Base-by-base conservation (phyloP, 2,329 filamentous ascomycete species). In the Trichothecium sympodiale region DNA sequence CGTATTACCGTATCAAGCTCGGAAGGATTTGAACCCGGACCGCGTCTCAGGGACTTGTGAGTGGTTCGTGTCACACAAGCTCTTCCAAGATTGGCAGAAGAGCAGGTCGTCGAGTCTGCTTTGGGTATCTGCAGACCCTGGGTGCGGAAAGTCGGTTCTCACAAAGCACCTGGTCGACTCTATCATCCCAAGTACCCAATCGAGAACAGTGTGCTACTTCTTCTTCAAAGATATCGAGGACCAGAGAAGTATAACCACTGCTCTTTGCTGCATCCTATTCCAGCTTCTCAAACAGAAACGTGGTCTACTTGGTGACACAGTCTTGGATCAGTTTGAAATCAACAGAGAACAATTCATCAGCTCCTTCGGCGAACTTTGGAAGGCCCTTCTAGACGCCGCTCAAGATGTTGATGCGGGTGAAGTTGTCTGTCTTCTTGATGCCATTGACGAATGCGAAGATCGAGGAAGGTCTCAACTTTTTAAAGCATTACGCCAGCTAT, bases 71-170 rank as follows among this genome's bases (percentile, higher is more conserved):
- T 29, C 46, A n/a, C 48, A 54, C 31, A 3, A 41, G 7, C 29
- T 44, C 26, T 60, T 51, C 37, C 35, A 27, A 2, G 20, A 38
- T 8, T 60, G 53, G 56, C 39, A 10, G 25, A 15, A 46, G 4
- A 51, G 36, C 25, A 3, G 7, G 1, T 7, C 20, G 4, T 41
- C 50, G 27, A 43, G 48, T 37, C 45, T 61, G 15, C 52, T 63
- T 16, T 61, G 51, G 50, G 52, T 63, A 2, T 62, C 61, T 17
- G 62, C 60, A 8, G 54, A 64, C 35, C 62, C 62, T 3, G 62
- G 62, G 0, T 63, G 58, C 29, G 62, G 61, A 8, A 65, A 66
- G 41, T 64, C 63, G 0, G 62, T 65, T 7, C 41, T 66, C 2
- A 48, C 56, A 10, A 60, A 44, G 38, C 49, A 52, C 25, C 39